Evolutionary conservation across 2,329 filamentous ascomycete genomes (phyloP), one percentile per base, ranked within the genome.

Genomic region (Aureobasidium sp.): DNA sequence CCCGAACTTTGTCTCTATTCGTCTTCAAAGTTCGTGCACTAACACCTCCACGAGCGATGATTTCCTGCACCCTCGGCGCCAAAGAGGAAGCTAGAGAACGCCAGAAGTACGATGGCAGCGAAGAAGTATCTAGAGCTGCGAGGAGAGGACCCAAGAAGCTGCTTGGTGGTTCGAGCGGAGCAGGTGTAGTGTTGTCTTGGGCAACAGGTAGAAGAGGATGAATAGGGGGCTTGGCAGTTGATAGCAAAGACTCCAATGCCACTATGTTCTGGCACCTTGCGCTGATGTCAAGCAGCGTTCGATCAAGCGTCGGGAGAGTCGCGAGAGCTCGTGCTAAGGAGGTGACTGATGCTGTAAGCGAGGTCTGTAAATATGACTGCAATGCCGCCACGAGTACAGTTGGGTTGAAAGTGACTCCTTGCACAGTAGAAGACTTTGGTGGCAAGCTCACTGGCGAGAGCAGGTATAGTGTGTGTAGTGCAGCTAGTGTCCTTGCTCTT

Each of bases 81-180:
- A 97, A 80, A 62, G 85, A 87, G 0, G 88, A 85, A 0, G 94
- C 94, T 69, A 97, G 83, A 9, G 88, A 89, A 59, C 94, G 84
- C 91, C 94, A 99, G 77, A 96, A 99, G 73, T 93, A 96, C 0
- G 89, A 93, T 1, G 91, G 86, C 17, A 99, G 78, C 1, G 90
- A 94, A 0, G 89, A 85, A 0, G 91, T 96, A 74, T 97, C 94
- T 8, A 99, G 83, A n/a, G 87, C 81, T 12, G 83, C 78, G 9
- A 96, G 82, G 6, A 74, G 67, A 25, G 63, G 60, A 25, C 42
- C 62, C 0, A 97, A 80, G 45, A 97, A 82, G 62, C 84, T 84
- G 31, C 69, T 62, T 31, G 71, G 70, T 12, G 56, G 29, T 25
- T 52, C 59, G 5, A 58, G 55, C 8, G 59, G 11, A 37, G 45